A percentile compares a stretch with the other conserved stretches of the same genome.
These are phyloP conservation scores for Microbotryum intermedium DNA, from an alignment of 1,284 basidiomycete species.

Conservation along the genomic window DNA sequence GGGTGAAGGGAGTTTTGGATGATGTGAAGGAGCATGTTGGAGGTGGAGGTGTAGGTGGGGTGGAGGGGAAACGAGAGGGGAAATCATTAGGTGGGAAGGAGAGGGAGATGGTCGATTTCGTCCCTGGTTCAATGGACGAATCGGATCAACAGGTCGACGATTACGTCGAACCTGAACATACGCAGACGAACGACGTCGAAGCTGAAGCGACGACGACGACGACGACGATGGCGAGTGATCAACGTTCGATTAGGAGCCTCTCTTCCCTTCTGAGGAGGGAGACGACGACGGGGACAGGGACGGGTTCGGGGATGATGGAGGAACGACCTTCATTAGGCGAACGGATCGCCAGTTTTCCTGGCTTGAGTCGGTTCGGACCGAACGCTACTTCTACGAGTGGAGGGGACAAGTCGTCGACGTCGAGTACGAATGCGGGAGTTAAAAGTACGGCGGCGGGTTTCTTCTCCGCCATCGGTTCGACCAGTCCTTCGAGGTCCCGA, in stretches of 20 bases:
- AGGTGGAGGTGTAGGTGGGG: neutral
- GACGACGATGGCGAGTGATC: neutral
- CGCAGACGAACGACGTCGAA: neutral
- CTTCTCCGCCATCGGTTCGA: neutral
- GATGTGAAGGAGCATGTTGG: no score
- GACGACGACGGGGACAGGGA: slow-evolving; percentile 1
- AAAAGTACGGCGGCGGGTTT: neutral
- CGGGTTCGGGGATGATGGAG: slow-evolving; percentile 5
- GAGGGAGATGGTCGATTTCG: slow-evolving; percentile 22
- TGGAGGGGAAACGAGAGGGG: neutral
- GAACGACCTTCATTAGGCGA: slow-evolving; percentile 14
- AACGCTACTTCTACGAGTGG: neutral
- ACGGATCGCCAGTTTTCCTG: slow-evolving; percentile 12
- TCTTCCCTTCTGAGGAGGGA: slow-evolving; percentile 21
- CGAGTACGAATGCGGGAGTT: neutral
- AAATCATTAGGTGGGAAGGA: neutral
- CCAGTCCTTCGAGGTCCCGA: neutral
- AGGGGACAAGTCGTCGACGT: neutral
- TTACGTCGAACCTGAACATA: neutral
- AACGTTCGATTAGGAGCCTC: slow-evolving; percentile 10
- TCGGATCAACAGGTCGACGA: neutral
- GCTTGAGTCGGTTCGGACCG: slow-evolving; percentile 10
- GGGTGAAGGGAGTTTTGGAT: neutral
- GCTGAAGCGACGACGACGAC: slow-evolving; percentile 13
- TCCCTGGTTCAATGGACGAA: neutral